A percentile compares a stretch with the other conserved stretches of the same genome.
These are phyloP conservation scores for Panicum hallii DNA, from an alignment of 202 grass and related monocot species.

Conservation along the genomic window DNA sequence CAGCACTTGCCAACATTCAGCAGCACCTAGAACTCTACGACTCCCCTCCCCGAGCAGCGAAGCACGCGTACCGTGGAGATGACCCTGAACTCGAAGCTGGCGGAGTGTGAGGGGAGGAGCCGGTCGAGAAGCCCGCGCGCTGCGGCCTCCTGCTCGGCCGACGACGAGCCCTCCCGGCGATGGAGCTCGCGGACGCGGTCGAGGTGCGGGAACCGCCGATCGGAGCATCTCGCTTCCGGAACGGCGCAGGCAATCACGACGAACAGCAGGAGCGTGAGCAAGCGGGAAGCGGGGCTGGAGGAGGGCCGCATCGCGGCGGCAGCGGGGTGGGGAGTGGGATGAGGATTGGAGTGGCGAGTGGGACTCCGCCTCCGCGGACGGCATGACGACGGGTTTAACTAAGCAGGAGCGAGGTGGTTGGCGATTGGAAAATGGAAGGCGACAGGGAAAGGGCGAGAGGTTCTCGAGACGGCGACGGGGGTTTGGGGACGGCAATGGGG, in stretches of 20 bases:
- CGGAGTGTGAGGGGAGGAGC: conserved; percentile 61
- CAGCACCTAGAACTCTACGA: neutral
- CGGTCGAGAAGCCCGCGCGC: conserved; percentile 54
- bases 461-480: conserved; percentile 27
- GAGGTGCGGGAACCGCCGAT: conserved; percentile 46
- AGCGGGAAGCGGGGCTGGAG: neutral
- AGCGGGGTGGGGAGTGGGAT: neutral
- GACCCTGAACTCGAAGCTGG: conserved; percentile 71
- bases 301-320: conserved; percentile 26
- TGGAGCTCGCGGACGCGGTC: conserved; percentile 64
- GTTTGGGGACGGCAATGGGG: conserved; percentile 24
- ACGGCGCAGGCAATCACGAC: conserved; percentile 31
- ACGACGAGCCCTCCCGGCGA: conserved; percentile 42
- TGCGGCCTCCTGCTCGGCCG: conserved; percentile 54
- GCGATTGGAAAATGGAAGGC: neutral
- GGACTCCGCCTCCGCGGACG: conserved; percentile 20
- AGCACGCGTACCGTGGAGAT: conserved; percentile 52
- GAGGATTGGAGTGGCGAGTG: conserved; percentile 13
- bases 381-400: conserved; percentile 43
- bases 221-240: conserved; percentile 9
- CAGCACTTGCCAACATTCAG: neutral
- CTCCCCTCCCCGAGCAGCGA: neutral
- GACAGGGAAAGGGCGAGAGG: conserved; percentile 35
- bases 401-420: conserved; percentile 15
- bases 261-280: conserved; percentile 19